Conservation (phyloP, 257 asterid species). For the Solanum habrochaites region DNA sequence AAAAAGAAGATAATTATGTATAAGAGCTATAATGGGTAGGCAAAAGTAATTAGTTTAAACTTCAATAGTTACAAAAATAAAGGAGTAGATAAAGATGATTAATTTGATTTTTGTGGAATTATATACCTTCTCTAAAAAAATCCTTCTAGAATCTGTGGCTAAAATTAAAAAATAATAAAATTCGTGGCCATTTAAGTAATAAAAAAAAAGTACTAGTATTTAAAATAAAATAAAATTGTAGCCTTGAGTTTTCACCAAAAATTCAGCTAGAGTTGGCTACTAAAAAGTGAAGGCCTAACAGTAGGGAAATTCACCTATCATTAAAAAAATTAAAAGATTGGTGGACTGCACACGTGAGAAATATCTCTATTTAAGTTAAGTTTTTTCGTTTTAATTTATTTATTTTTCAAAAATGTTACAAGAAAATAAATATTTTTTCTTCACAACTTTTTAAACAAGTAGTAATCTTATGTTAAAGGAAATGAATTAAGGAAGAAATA, state of each 20-base stretch:
- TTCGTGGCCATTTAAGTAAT: not conserved
- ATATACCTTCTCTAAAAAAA: too few species aligned
- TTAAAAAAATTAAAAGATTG: not conserved
- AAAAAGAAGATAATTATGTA: too few species aligned
- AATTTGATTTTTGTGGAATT: not conserved
- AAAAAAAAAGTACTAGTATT: not conserved
- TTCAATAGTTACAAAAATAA: too few species aligned
- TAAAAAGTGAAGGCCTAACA: not conserved
- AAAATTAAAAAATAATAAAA: not conserved
- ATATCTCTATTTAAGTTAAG: too few species aligned
- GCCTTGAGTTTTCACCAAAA: not conserved
- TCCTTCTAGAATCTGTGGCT: not conserved
- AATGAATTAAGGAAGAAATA: too few species aligned
- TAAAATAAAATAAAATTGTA: not conserved
- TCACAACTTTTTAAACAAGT: too few species aligned
- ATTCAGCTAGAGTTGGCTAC: not conserved
- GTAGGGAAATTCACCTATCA: not conserved
- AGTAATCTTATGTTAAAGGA: too few species aligned
- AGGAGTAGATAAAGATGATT: not conserved
- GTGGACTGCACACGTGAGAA: not conserved
- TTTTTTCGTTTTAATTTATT: too few species aligned
- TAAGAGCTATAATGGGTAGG: not conserved
- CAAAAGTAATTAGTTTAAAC: too few species aligned
- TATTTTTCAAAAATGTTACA: accelerated
- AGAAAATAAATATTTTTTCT: too few species aligned